A percentile compares a stretch with the other conserved stretches of the same genome.
Evolutionary conservation across 1,284 basidiomycete species (phyloP).

Genomic region (Mycena citricolor): DNA sequence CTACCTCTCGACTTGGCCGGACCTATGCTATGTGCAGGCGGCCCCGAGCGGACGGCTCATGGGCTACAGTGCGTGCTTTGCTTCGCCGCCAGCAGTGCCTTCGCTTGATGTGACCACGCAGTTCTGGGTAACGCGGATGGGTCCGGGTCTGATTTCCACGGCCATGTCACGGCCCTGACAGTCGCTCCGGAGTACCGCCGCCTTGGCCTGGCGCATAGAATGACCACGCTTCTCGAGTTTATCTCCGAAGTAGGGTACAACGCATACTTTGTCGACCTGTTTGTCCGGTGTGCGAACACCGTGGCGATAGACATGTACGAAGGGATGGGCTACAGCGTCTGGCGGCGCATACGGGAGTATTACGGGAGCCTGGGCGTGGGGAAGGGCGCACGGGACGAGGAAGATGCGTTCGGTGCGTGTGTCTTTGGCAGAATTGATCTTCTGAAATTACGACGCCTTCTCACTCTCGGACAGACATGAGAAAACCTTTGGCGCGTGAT

Average conservation of each 20-base stretch:
- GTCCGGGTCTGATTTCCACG: constrained; percentile 70
- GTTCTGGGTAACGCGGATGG: constrained; percentile 90
- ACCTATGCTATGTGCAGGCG: constrained; percentile 81
- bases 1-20: constrained; percentile 88
- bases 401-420: constrained; percentile 85
- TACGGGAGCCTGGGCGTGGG: constrained; percentile 77
- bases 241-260: constrained; percentile 76
- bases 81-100: constrained; percentile 20
- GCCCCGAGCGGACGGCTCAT: constrained; percentile 78
- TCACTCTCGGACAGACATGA: constrained; percentile 66
- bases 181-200: constrained; percentile 91
- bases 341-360: constrained; percentile 81
- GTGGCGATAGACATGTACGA: constrained; percentile 87
- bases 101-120: constrained; percentile 30
- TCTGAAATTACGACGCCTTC: neutral
- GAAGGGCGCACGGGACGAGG: constrained; percentile 75
- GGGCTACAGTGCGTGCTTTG: constrained; percentile 71
- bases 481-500: constrained; percentile 77
- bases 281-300: constrained; percentile 79
- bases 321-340: constrained; percentile 84
- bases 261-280: constrained; percentile 87
- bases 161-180: constrained; percentile 88
- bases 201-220: constrained; percentile 75
- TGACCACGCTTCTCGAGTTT: constrained; percentile 81
- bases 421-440: neutral